Evolutionary conservation across 2,329 filamentous ascomycete species (phyloP).

Genomic region (Diaporthe sp.): DNA sequence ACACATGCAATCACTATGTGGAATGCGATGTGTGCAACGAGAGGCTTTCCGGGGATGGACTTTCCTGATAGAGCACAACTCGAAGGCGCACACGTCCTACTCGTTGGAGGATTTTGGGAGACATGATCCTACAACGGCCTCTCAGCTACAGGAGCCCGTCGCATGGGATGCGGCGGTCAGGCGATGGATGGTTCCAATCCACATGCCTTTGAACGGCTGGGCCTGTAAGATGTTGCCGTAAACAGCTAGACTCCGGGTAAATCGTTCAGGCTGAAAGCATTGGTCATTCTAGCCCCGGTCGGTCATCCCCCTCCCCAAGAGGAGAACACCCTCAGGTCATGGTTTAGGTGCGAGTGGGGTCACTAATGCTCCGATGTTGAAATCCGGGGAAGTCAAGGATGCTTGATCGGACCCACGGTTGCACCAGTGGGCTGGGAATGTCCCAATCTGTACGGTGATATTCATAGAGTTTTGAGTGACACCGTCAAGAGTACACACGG

Average conservation of each 20-base stretch:
- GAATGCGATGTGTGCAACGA: neutral
- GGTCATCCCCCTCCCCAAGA: neutral
- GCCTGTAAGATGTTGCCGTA: neutral
- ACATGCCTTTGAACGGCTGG: too few relatives aligned
- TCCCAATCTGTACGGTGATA: neutral
- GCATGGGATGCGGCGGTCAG: neutral
- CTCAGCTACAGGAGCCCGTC: neutral
- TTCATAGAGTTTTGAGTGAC: neutral
- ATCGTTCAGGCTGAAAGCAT: constrained; percentile 19
- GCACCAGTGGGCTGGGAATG: neutral
- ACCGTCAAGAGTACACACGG: neutral
- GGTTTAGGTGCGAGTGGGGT: neutral
- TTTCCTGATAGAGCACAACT: neutral
- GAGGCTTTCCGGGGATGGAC: too few relatives aligned
- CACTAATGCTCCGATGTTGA: neutral
- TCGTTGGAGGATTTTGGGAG: neutral
- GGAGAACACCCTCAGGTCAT: neutral
- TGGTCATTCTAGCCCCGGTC: neutral
- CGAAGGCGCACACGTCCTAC: rapidly evolving
- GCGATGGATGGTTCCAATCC: neutral
- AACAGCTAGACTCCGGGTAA: constrained; percentile 16
- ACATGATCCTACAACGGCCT: neutral
- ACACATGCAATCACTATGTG: too few relatives aligned
- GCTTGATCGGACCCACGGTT: neutral
- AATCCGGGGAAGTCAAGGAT: constrained; percentile 30